These are phyloP conservation scores for Xylogone sp. DNA, from an alignment of 2,329 filamentous ascomycete genomes.

Conservation along the genomic window DNA sequence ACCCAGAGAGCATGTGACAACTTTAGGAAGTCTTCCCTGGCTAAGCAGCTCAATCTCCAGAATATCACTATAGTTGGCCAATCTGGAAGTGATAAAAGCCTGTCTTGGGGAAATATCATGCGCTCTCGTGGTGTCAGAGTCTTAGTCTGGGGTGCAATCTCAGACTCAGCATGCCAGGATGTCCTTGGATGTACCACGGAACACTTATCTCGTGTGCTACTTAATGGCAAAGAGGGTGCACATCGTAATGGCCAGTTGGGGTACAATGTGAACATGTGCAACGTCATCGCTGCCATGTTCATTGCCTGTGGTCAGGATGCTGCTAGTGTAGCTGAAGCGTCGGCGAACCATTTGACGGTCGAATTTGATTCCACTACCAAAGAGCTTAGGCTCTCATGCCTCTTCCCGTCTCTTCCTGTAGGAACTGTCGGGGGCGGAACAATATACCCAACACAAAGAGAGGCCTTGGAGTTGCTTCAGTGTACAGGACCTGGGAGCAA, in stretches of 20 bases:
- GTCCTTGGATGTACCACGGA: constrained; percentile 15
- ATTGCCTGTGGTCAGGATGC: constrained; percentile 23
- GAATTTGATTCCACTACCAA: constrained; percentile 16
- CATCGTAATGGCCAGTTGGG: constrained; percentile 18
- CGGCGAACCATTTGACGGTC: constrained; percentile 18
- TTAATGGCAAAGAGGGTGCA: constrained; percentile 12
- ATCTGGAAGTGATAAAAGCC: constrained; percentile 23
- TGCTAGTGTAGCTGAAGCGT: constrained; percentile 16
- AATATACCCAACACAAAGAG: constrained; percentile 19
- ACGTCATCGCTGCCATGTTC: constrained; percentile 21
- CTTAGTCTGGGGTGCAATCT: constrained; percentile 22
- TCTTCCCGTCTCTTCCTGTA: constrained; percentile 24
- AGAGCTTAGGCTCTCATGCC: constrained; percentile 18
- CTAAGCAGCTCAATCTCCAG: constrained; percentile 7
- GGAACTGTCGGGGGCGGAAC: constrained; percentile 24
- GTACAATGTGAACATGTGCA: constrained; percentile 15
- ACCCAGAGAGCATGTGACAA: constrained; percentile 22
- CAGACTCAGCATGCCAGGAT: constrained; percentile 12
- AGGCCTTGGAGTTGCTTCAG: constrained; percentile 20
- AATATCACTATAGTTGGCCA: constrained; percentile 19
- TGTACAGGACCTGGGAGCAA: constrained; percentile 20
- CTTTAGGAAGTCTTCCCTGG: constrained; percentile 9
- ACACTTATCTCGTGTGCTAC: constrained; percentile 9
- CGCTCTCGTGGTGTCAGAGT: constrained; percentile 22
- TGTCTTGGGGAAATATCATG: constrained; percentile 20